A percentile compares a stretch with the other conserved stretches of the same genome.
Evolutionary conservation across 2,329 filamentous ascomycete species (phyloP).

Genomic region (Zasmidium angulare): DNA sequence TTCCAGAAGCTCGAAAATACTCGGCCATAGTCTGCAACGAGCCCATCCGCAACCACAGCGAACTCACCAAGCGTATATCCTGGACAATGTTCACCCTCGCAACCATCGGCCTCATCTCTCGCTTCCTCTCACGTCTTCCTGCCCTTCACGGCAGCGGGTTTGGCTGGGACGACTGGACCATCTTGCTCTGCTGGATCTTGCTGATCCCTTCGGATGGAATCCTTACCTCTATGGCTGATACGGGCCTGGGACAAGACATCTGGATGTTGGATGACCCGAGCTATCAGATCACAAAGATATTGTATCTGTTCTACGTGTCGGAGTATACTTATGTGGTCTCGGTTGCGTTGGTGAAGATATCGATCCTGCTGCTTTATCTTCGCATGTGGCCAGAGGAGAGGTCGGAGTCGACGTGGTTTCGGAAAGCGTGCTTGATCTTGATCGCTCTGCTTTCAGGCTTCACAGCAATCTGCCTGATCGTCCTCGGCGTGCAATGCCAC

Average conservation of each 20-base stretch:
- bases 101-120: slow-evolving; percentile 12
- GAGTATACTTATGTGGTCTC: slow-evolving; percentile 19
- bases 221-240: slow-evolving; percentile 13
- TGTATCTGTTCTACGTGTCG: slow-evolving; percentile 20
- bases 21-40: slow-evolving; percentile 17
- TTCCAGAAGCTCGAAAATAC: slow-evolving; percentile 9
- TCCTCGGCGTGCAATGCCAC: slow-evolving; percentile 19
- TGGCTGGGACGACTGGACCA: slow-evolving; percentile 18
- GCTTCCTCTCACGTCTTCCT: slow-evolving; percentile 15
- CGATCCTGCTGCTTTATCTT: slow-evolving; percentile 20
- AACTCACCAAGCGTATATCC: slow-evolving; percentile 6
- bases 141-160: slow-evolving; percentile 15
- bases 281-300: slow-evolving; percentile 14
- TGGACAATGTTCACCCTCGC: slow-evolving; percentile 20
- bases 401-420: slow-evolving; percentile 14
- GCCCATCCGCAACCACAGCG: slow-evolving; percentile 13
- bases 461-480: slow-evolving; percentile 5
- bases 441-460: slow-evolving; percentile 10
- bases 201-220: slow-evolving; percentile 15
- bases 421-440: slow-evolving; percentile 10
- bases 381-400: slow-evolving; percentile 22
- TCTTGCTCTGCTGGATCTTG: slow-evolving; percentile 15
- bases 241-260: slow-evolving; percentile 20
- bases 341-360: slow-evolving; percentile 15
- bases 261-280: slow-evolving; percentile 17